A percentile compares a stretch with the other conserved stretches of the same genome.
Evolutionary conservation across 2,329 filamentous ascomycete genomes (phyloP).

Genomic region (Aspergillus udagawae): DNA sequence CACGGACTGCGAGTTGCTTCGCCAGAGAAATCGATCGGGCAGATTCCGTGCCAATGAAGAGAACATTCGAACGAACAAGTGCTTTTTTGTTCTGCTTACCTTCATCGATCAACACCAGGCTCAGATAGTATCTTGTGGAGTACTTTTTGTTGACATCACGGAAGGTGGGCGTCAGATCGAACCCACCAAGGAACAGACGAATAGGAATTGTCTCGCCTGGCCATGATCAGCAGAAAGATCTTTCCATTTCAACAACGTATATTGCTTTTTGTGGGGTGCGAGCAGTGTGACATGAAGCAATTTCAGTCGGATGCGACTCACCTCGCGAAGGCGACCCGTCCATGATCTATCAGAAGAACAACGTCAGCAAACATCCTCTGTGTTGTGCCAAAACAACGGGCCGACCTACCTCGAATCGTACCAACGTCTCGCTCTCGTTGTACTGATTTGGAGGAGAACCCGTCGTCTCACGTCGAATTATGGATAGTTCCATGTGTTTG

Average conservation of each 20-base stretch:
- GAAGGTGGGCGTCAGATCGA: conserved; percentile 96
- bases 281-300: not conserved
- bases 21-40: not conserved
- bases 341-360: conserved; percentile 69
- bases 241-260: not conserved
- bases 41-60: not conserved
- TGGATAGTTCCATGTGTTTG: conserved; percentile 98
- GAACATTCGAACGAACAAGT: not conserved
- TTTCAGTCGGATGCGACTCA: conserved; percentile 39
- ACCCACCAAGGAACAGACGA: conserved; percentile 91
- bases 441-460: conserved; percentile 97
- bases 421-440: conserved; percentile 97
- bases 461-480: conserved; percentile 94
- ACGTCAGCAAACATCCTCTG: conserved; percentile 6
- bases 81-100: conserved; percentile 46
- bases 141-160: conserved; percentile 99
- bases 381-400: conserved; percentile 7
- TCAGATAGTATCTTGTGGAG: conserved; percentile 95
- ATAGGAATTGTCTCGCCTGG: conserved; percentile 88
- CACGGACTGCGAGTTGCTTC: not conserved
- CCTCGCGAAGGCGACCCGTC: conserved; percentile 96
- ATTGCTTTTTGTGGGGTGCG: not conserved
- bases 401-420: conserved; percentile 77
- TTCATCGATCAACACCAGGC: conserved; percentile 92
- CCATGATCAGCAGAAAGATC: conserved; percentile 16